Conservation (phyloP, 2,329 filamentous ascomycete genomes). For the Aspergillus luchuensis region DNA sequence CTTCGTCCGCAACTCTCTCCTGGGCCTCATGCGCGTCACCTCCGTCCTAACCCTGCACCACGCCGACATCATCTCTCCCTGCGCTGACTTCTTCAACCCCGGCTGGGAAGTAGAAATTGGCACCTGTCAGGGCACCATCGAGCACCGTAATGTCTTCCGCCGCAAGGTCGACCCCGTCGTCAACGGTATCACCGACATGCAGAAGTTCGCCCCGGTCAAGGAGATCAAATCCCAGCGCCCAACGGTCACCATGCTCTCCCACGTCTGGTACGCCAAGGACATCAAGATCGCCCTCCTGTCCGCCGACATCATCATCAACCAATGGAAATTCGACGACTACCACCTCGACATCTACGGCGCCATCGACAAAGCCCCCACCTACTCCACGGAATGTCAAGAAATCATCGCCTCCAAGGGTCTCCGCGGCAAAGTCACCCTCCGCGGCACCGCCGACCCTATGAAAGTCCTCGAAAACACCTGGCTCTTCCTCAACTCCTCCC, state of each 20-base stretch:
- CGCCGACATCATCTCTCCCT: slow-evolving; percentile 62
- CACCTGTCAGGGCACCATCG: slow-evolving; percentile 58
- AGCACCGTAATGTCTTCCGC: slow-evolving; percentile 59
- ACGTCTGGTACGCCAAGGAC: slow-evolving; percentile 58
- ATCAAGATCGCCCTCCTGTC: slow-evolving; percentile 66
- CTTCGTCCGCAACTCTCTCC: slow-evolving; percentile 52
- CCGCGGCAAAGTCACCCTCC: slow-evolving; percentile 53
- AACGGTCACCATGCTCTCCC: slow-evolving; percentile 67
- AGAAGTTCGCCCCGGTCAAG: slow-evolving; percentile 62
- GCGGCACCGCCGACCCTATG: slow-evolving; percentile 59
- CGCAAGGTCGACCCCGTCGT: slow-evolving; percentile 66
- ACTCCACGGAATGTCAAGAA: slow-evolving; percentile 61
- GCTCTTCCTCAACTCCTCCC: slow-evolving; percentile 55
- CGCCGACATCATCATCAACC: slow-evolving; percentile 66
- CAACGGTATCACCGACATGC: slow-evolving; percentile 67
- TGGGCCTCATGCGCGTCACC: slow-evolving; percentile 52
- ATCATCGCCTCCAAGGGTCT: slow-evolving; percentile 60
- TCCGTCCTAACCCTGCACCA: slow-evolving; percentile 54
- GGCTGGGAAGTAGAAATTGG: slow-evolving; percentile 66
- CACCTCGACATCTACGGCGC: slow-evolving; percentile 64
- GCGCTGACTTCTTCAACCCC: slow-evolving; percentile 64
- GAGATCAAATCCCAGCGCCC: slow-evolving; percentile 61
- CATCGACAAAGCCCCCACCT: slow-evolving; percentile 63
- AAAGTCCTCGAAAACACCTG: slow-evolving; percentile 59
- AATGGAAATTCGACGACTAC: slow-evolving; percentile 67